Evolutionary conservation across 1,139 yeast genomes (phyloP).

Genomic region (Pichia sp.): DNA sequence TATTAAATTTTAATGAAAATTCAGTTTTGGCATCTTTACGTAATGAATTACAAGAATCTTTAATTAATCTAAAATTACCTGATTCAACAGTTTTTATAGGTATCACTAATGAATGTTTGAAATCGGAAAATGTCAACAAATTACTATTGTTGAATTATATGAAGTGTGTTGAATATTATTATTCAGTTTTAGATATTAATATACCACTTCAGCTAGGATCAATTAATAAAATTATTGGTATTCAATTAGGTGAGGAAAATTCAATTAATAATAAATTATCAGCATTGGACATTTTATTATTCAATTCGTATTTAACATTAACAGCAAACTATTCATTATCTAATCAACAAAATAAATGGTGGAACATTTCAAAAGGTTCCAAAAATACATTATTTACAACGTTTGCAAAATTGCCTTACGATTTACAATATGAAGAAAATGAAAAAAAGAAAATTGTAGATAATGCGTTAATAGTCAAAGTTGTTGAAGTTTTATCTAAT

Average conservation of each 20-base stretch:
- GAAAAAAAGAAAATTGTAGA: slow-evolving; percentile 11
- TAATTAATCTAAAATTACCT: slow-evolving; percentile 39
- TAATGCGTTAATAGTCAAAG: slow-evolving; percentile 15
- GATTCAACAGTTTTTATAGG: slow-evolving; percentile 39
- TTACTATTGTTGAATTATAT: slow-evolving; percentile 31
- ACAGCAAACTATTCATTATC: slow-evolving; percentile 18
- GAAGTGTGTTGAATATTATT: slow-evolving; percentile 20
- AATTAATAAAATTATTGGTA: slow-evolving; percentile 13
- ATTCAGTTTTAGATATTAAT: slow-evolving; percentile 15
- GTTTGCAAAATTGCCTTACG: slow-evolving; percentile 24
- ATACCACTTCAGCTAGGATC: slow-evolving; percentile 19
- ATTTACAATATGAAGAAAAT: slow-evolving; percentile 16
- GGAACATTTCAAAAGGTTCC: slow-evolving; percentile 21
- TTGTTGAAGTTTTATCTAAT: slow-evolving; percentile 23
- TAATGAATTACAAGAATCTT: slow-evolving; percentile 32
- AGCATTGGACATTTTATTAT: slow-evolving; percentile 47
- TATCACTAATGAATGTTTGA: slow-evolving; percentile 33
- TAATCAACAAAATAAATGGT: slow-evolving; percentile 25
- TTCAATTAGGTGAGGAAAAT: slow-evolving; percentile 7
- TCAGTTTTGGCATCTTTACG: slow-evolving; percentile 25
- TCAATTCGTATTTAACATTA: slow-evolving; percentile 39
- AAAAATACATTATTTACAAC: slow-evolving; percentile 26
- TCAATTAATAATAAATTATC: slow-evolving; percentile 26
- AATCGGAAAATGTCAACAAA: slow-evolving; percentile 30
- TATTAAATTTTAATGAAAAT: slow-evolving; percentile 33